Base-by-base conservation (phyloP, 306 rosid genomes). In the Albizia julibrissin region DNA sequence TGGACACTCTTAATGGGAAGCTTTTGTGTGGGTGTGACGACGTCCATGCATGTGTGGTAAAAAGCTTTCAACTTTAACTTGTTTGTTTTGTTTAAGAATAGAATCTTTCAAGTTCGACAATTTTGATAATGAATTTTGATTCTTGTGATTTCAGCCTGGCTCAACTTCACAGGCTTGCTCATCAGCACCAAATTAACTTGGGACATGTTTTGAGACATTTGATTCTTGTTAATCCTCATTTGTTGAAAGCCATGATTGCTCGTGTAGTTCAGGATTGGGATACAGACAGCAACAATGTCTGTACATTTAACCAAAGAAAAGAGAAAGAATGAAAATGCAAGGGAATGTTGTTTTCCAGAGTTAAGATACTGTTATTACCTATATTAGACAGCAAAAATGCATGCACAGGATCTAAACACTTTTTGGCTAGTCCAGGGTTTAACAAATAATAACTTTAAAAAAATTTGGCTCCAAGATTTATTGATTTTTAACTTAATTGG, bases 1-100 rank as follows among this genome's bases (percentile, higher is more conserved):
- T 84, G 33, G 99, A 93, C 79, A 81, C 86, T 26, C 87, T 91
- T 29, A 95, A 95, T 82, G 98, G 98, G 78, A 81, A 89, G 83
- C 87, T 91, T 6, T 80, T 95, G 77, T 95, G 98, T 74, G 90
- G 92, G 14, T 91, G 93, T 49, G 83, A 81, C 59, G 92, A 91
- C 52, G 79, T 93, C 13, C 93, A 91, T 64, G 85, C 94, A 10
- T 90, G 97, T 52, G 76, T 54, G 88, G 94, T 93, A 82, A 86
- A 2, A 87, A 3, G 76, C 73, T 34, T 26, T 27, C 21, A 52
- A 33, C n/a, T 26, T 9, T 21, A 39, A 69, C 74, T 66, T 27
- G 27, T 11, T n/a, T 58, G 65, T 10, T 66, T 49, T 16, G 31
- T 12, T n/a, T 52, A 24, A 29, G 22, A 31, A 40, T 59, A 2